Conservation (phyloP, 2,329 filamentous ascomycete genomes). For the Penicillium sp. region DNA sequence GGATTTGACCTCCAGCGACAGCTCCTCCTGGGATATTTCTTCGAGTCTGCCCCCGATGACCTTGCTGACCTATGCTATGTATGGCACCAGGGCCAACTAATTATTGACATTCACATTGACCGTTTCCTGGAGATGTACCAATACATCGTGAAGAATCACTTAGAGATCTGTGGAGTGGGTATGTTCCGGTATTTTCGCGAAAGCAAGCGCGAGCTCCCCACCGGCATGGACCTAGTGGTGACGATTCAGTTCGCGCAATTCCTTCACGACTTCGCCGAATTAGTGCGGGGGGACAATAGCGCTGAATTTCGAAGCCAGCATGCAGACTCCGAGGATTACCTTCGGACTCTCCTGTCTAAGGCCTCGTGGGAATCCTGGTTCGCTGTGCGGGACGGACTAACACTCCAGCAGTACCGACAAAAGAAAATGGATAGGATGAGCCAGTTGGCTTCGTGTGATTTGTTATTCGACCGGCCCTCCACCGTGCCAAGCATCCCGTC, state of each 20-base stretch:
- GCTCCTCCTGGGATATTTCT: slow-evolving; percentile 26
- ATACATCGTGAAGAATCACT: slow-evolving; percentile 15
- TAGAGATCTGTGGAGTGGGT: slow-evolving; percentile 20
- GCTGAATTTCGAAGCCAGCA: slow-evolving; percentile 12
- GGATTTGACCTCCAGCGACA: slow-evolving; percentile 26
- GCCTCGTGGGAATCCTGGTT: slow-evolving; percentile 33
- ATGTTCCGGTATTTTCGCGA: slow-evolving; percentile 26
- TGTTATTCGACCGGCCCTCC: neutral
- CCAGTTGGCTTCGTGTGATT: neutral
- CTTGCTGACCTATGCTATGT: slow-evolving; percentile 25
- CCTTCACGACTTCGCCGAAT: slow-evolving; percentile 27
- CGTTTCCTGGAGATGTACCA: slow-evolving; percentile 23
- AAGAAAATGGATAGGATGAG: neutral
- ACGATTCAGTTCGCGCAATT: slow-evolving; percentile 32
- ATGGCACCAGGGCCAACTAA: slow-evolving; percentile 26
- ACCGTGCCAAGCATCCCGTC: neutral
- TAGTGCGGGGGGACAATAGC: slow-evolving; percentile 2
- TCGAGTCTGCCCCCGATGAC: slow-evolving; percentile 23
- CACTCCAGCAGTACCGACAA: slow-evolving; percentile 6
- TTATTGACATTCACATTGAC: slow-evolving; percentile 24
- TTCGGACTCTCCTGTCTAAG: slow-evolving; percentile 26
- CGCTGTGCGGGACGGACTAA: slow-evolving; percentile 5
- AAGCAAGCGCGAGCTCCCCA: slow-evolving; percentile 16
- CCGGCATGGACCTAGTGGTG: slow-evolving; percentile 35
- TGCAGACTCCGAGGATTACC: slow-evolving; percentile 18